Evolutionary conservation across 2,329 filamentous ascomycete species (phyloP).

Genomic region (Nemania sp.): DNA sequence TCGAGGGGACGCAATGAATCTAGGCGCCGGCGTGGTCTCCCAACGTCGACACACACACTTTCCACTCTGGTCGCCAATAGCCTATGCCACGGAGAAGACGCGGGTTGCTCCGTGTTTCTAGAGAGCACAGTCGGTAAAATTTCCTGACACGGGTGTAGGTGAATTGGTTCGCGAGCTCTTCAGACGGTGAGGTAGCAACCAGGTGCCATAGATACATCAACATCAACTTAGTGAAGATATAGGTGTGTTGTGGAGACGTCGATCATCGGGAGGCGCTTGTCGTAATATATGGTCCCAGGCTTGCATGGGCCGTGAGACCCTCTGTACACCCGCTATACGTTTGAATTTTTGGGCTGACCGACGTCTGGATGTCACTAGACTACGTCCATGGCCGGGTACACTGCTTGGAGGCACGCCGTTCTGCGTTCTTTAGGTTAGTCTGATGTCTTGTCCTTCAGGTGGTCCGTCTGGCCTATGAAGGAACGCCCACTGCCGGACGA

Average conservation of each 20-base stretch:
- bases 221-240: slow-evolving; percentile 21
- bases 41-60: slow-evolving; percentile 5
- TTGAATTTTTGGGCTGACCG: slow-evolving; percentile 26
- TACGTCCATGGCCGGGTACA: slow-evolving; percentile 17
- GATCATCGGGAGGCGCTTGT: slow-evolving; percentile 43
- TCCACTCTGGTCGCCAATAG: slow-evolving; percentile 3
- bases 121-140: slow-evolving; percentile 14
- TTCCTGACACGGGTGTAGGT: slow-evolving; percentile 21
- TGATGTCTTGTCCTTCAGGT: slow-evolving; percentile 8
- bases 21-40: slow-evolving; percentile 2
- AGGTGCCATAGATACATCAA: slow-evolving; percentile 13
- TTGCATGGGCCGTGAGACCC: slow-evolving; percentile 34
- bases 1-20: not conserved
- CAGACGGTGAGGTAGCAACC: slow-evolving; percentile 29
- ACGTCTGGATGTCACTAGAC: slow-evolving; percentile 22
- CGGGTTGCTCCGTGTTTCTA: slow-evolving; percentile 4
- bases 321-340: slow-evolving; percentile 26
- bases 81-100: slow-evolving; percentile 9
- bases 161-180: slow-evolving; percentile 32
- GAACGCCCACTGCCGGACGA: not conserved
- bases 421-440: slow-evolving; percentile 21
- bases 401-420: slow-evolving; percentile 10
- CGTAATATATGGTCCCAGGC: slow-evolving; percentile 39
- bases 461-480: slow-evolving; percentile 20
- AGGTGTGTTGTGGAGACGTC: slow-evolving; percentile 39